Evolutionary conservation across 768 basidiomycete genomes (phyloP).

Genomic region (Pleurotus tuoliensis): DNA sequence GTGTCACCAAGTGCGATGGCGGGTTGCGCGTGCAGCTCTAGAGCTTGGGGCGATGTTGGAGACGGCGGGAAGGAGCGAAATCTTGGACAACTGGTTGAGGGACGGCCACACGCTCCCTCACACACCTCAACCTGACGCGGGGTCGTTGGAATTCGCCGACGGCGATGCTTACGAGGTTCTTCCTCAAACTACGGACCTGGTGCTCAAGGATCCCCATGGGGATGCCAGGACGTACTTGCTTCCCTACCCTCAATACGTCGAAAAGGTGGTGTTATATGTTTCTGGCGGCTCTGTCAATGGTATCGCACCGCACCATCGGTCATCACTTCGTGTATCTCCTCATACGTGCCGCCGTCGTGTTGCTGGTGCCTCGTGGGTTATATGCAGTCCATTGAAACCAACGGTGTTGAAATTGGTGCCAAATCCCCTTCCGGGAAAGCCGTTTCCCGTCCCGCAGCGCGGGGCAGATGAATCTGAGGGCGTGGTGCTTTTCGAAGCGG

Average conservation of each 20-base stretch:
- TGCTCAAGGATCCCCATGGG: slow-evolving; percentile 38
- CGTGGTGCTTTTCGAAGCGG: slow-evolving; percentile 58
- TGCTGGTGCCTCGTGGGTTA: slow-evolving; percentile 15
- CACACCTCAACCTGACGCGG: slow-evolving; percentile 5
- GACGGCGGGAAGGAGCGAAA: slow-evolving; percentile 21
- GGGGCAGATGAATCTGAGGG: slow-evolving; percentile 77
- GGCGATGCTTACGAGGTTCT: slow-evolving; percentile 32
- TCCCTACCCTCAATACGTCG: slow-evolving; percentile 29
- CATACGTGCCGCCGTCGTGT: slow-evolving; percentile 35
- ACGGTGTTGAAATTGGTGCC: slow-evolving; percentile 59
- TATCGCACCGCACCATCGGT: slow-evolving; percentile 45
- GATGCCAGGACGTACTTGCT: slow-evolving; percentile 44
- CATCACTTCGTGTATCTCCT: slow-evolving; percentile 44
- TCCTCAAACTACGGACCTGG: slow-evolving; percentile 31
- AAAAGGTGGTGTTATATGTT: slow-evolving; percentile 51
- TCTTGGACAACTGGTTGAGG: slow-evolving; percentile 67
- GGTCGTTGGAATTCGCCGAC: slow-evolving; percentile 17
- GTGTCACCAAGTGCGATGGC: slow-evolving; percentile 97
- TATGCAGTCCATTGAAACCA: slow-evolving; percentile 43
- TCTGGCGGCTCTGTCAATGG: slow-evolving; percentile 53
- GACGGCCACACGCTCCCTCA: slow-evolving; percentile 51
- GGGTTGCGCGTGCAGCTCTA: slow-evolving; percentile 74
- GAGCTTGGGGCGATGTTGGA: slow-evolving; percentile 47
- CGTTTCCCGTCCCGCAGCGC: slow-evolving; percentile 65
- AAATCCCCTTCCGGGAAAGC: slow-evolving; percentile 43